Evolutionary conservation across 306 rosid species (phyloP).

Genomic region (Prunus fruticosa): DNA sequence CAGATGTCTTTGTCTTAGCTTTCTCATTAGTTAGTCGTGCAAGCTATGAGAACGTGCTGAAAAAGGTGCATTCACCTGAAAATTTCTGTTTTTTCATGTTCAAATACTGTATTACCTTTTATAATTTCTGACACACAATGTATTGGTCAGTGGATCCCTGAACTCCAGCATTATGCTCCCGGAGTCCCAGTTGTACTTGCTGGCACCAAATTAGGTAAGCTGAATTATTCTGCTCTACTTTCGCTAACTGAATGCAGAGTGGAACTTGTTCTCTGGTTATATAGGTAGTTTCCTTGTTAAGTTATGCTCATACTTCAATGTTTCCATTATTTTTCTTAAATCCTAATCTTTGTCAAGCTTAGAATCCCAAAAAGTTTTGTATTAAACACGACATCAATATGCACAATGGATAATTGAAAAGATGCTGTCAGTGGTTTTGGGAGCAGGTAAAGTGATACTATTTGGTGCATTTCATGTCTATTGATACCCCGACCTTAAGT

Average conservation of each 20-base stretch:
- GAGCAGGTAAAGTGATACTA: not conserved
- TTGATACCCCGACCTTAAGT: not conserved
- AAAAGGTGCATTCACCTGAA: conserved; percentile 50
- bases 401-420: too few species aligned
- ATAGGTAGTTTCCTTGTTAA: not conserved
- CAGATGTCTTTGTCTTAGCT: conserved; percentile 84
- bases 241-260: not conserved
- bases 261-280: not conserved
- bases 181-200: conserved; percentile 73
- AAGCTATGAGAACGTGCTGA: conserved; percentile 77
- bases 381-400: not conserved
- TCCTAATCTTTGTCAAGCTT: not conserved
- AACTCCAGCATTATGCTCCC: conserved; percentile 87
- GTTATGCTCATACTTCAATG: not conserved
- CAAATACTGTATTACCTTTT: not conserved
- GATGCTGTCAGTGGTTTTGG: not conserved
- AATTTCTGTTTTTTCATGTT: not conserved
- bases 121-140: conserved; percentile 16
- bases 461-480: not conserved
- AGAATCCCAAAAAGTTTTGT: not conserved
- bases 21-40: conserved; percentile 86
- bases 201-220: conserved; percentile 82
- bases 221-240: not conserved
- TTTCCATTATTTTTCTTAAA: not conserved
- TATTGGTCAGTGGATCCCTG: conserved; percentile 80